These are phyloP conservation scores for Trichomonas tenax DNA, from an alignment of 208 protist species.

Conservation along the genomic window DNA sequence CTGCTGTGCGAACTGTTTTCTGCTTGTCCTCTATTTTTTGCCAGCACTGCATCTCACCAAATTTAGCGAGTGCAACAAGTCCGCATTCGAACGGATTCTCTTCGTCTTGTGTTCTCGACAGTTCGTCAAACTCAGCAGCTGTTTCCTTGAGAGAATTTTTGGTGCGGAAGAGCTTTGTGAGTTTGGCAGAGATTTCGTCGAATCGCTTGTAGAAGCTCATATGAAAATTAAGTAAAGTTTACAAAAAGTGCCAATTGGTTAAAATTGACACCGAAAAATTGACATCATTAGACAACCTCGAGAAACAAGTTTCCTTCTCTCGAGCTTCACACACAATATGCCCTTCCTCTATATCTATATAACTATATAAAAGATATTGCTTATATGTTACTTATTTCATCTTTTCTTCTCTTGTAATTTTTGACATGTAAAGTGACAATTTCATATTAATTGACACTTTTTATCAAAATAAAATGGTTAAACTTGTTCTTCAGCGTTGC, in stretches of 20 bases:
- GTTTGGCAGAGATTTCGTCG: background rate
- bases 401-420: too few relatives aligned
- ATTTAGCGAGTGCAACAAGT: background rate
- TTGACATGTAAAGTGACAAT: too few relatives aligned
- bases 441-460: too few relatives aligned
- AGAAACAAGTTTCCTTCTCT: too few relatives aligned
- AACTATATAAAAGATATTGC: too few relatives aligned
- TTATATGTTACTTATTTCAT: too few relatives aligned
- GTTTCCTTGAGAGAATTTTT: background rate
- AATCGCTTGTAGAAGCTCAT: background rate
- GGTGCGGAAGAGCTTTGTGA: background rate
- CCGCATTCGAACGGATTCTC: constrained; percentile 13
- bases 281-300: too few relatives aligned
- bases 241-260: too few relatives aligned
- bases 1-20: background rate
- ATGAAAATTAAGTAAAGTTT: background rate
- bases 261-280: too few relatives aligned
- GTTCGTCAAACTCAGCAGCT: background rate
- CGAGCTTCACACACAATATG: too few relatives aligned
- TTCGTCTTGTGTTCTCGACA: background rate
- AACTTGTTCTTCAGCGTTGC: background rate
- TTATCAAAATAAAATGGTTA: background rate
- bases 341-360: too few relatives aligned
- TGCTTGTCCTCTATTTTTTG: constrained; percentile 11
- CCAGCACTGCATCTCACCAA: constrained; percentile 12